phyloP scores from a whole-genome alignment of 257 asterid genomes.

The Primulina tabacum region DNA sequence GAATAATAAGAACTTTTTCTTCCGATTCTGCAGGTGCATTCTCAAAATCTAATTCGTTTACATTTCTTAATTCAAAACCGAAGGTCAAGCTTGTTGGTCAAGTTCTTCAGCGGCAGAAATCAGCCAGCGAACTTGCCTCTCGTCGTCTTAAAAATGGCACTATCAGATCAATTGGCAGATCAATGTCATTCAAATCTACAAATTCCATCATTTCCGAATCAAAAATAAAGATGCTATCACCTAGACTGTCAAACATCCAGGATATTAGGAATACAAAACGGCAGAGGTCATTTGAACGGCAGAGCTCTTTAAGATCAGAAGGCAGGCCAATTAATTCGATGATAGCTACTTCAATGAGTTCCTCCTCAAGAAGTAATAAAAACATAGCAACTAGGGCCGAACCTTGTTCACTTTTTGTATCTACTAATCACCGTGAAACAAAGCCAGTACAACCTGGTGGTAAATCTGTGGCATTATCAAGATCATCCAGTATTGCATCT shows the following conservation, averaged over 20 bases:
- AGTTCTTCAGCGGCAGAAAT: constrained; percentile 68
- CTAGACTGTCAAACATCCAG: constrained; percentile 49
- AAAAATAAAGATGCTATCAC: constrained; percentile 67
- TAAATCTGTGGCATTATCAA: constrained; percentile 44
- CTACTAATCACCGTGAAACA: constrained; percentile 39
- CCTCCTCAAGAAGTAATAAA: constrained; percentile 50
- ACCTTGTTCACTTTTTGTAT: constrained; percentile 37
- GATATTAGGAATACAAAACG: constrained; percentile 54
- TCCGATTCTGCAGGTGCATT: constrained; percentile 55
- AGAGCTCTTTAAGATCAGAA: constrained; percentile 56
- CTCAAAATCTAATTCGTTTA: constrained; percentile 74
- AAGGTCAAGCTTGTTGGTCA: constrained; percentile 69
- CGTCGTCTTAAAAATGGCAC: constrained; percentile 54
- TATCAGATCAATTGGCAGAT: constrained; percentile 59
- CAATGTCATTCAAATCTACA: constrained; percentile 63
- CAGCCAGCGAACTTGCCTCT: constrained; percentile 52
- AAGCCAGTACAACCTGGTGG: constrained; percentile 47
- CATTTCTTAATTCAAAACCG: constrained; percentile 59
- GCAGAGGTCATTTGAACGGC: constrained; percentile 52
- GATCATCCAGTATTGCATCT: constrained; percentile 55
- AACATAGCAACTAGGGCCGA: constrained; percentile 41
- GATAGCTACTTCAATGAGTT: constrained; percentile 34
- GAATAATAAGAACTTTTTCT: constrained; percentile 16
- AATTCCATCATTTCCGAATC: constrained; percentile 53
- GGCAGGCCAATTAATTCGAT: constrained; percentile 36